Base-by-base conservation (phyloP, 2,329 filamentous ascomycete genomes). In the Alternaria dauci region DNA sequence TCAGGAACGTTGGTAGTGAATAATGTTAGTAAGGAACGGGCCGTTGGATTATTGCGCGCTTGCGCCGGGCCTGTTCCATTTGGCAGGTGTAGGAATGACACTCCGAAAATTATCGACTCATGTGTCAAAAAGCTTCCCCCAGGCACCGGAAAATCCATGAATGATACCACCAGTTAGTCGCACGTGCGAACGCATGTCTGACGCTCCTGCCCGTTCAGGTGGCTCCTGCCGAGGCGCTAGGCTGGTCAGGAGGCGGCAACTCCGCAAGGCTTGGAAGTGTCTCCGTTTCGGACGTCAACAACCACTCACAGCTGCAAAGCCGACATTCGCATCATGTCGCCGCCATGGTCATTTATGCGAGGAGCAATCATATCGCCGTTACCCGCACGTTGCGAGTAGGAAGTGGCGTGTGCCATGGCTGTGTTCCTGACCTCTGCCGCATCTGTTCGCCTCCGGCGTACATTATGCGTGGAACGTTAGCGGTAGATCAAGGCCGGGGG, bases 281-380 rank as follows among this genome's bases (percentile, higher is more conserved):
- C 61, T 65, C 61, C 55, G 53, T 61, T 34, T 61, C 70, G 64
- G 65, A 64, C 57, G 55, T 42, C 52, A 46, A 51, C 64, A 52
- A 57, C 71, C 68, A 75, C 63, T 76, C 67, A 72, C 56, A 71
- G 64, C 63, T 25, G 55, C 50, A 62, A 65, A 60, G 43, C 63
- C 65, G 65, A 43, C 59, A 46, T 52, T 63, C 58, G 56, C 61
- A 63, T 52, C 65, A 52, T 60, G 56, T 48, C 39, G 23, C 44
- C 2, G 41, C 20, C 46, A 20, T 28, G 39, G 32, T 32, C 63
- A 74, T 74, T 38, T 73, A 73, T 62, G 25, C 56, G 48, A 38
- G 55, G 59, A 54, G 69, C 71, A 75, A 75, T 76, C 69, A 71
- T 42, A 70, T 57, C 44, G 47, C 64, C 39, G 59, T 32, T 56